Evolutionary conservation across 345 rosid species (phyloP), one percentile per base, ranked within the genome.

Genomic region (Erysimum cheiranthoides): DNA sequence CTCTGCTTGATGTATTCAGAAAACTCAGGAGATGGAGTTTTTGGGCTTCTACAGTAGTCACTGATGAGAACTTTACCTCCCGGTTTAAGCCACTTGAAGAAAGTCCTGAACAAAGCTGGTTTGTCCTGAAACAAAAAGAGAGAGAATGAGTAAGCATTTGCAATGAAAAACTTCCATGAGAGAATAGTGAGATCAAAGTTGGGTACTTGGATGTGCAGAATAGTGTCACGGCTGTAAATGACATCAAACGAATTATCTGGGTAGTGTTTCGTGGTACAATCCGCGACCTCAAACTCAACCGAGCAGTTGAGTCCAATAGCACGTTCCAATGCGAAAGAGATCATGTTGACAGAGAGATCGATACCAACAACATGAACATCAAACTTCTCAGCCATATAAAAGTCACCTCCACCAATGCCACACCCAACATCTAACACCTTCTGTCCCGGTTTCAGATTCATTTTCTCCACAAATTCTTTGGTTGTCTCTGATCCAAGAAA

Each of bases 341-440:
- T 84, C 99, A 96, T 93, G 71, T 96, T 93, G 74, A 93, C 75
- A 5, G 99, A 93, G 57, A 96, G 98, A 76, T 96, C 98, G 43
- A 93, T 93, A 75, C 99, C 98, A 38, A 87, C 82, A 71, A 96
- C 97, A 78, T 91, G 85, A 12, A 89, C 97, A 73, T 86, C 95
- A 40, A 86, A 96, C 13, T 84, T 83, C 80, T 93, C 87, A 61
- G 98, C 98, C 97, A 93, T 96, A 84, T 91, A 96, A 84, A 96
- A 96, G 82, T 91, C 96, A 52, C 99, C 97, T 80, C 99, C 99
- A 10, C 99, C 99, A 36, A 93, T 96, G 67, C 99, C 99, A 78
- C 99, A 93, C 42, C 99, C 99, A 80, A 93, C 98, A 86, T 96
- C 99, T 10, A 96, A 84, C 73, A 96, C 97, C 79, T 87, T 96